phyloP scores from a whole-genome alignment of 306 rosid species.

The Sphenostylis stenocarpa region DNA sequence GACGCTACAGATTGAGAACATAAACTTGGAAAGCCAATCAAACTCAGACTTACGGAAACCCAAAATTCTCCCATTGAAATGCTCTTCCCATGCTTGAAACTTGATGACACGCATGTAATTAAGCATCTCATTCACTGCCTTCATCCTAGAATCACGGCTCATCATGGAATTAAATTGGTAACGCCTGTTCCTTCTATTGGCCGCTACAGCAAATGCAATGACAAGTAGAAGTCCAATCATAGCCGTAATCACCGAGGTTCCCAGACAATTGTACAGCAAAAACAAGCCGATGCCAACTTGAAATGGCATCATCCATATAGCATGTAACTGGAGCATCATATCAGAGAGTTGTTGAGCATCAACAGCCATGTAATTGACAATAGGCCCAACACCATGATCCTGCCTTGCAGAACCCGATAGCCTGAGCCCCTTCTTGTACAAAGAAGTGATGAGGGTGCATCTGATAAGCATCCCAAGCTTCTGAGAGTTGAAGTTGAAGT shows the following conservation, averaged over 20 bases:
- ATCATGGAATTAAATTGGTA: constrained; percentile 71
- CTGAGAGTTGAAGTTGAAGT: constrained; percentile 87
- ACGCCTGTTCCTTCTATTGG: constrained; percentile 52
- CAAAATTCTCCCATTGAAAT: constrained; percentile 70
- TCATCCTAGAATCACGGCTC: constrained; percentile 90
- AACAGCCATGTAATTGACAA: constrained; percentile 96
- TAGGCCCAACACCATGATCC: constrained; percentile 88
- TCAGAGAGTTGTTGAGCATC: constrained; percentile 89
- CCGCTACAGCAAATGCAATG: constrained; percentile 44
- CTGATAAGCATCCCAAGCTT: constrained; percentile 93
- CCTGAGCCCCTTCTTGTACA: constrained; percentile 87
- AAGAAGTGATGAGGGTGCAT: constrained; percentile 70
- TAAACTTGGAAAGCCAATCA: constrained; percentile 79
- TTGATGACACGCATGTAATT: constrained; percentile 94
- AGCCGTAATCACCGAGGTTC: constrained; percentile 57
- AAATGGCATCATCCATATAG: constrained; percentile 89
- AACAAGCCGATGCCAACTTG: constrained; percentile 64
- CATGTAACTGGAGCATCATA: constrained; percentile 88
- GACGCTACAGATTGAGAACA: constrained; percentile 65
- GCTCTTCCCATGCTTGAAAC: constrained; percentile 98
- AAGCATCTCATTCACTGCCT: constrained; percentile 95
- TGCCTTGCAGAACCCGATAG: constrained; percentile 79
- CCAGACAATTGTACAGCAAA: constrained; percentile 66
- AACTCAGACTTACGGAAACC: constrained; percentile 63
- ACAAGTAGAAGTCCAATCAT: constrained; percentile 51